A percentile compares a stretch with the other conserved stretches of the same genome.
These are phyloP conservation scores for Przewalskia tangutica DNA, from an alignment of 257 asterid genomes.

Conservation along the genomic window DNA sequence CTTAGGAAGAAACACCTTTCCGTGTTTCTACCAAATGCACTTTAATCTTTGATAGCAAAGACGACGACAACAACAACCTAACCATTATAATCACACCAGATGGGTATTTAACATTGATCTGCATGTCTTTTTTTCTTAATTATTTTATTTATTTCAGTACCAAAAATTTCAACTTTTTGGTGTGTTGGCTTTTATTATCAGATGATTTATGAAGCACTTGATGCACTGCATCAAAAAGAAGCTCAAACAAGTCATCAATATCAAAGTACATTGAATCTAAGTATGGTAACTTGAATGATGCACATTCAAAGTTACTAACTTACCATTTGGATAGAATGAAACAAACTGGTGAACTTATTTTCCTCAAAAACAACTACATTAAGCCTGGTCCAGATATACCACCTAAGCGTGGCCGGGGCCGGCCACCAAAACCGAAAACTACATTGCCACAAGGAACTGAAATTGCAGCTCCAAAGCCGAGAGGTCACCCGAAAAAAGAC, in stretches of 20 bases:
- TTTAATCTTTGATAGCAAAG: background rate
- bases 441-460: constrained; percentile 25
- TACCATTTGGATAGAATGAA: constrained; percentile 47
- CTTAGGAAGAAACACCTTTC: no score
- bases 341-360: constrained; percentile 58
- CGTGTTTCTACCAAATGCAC: no score
- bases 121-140: background rate
- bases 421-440: constrained; percentile 65
- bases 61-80: no score
- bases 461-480: constrained; percentile 37
- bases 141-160: background rate
- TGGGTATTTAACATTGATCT: background rate
- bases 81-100: no score
- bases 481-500: constrained; percentile 78
- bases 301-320: constrained; percentile 52
- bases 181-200: constrained; percentile 11
- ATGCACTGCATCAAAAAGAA: constrained; percentile 48
- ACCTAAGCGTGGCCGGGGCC: constrained; percentile 66
- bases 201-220: constrained; percentile 79
- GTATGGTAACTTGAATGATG: constrained; percentile 64
- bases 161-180: background rate
- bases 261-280: constrained; percentile 65
- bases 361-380: constrained; percentile 64
- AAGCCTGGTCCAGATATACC: constrained; percentile 57
- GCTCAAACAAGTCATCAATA: constrained; percentile 64